phyloP scores from a whole-genome alignment of 2,329 filamentous ascomycete genomes.

The Scleromitrula shiraiana region DNA sequence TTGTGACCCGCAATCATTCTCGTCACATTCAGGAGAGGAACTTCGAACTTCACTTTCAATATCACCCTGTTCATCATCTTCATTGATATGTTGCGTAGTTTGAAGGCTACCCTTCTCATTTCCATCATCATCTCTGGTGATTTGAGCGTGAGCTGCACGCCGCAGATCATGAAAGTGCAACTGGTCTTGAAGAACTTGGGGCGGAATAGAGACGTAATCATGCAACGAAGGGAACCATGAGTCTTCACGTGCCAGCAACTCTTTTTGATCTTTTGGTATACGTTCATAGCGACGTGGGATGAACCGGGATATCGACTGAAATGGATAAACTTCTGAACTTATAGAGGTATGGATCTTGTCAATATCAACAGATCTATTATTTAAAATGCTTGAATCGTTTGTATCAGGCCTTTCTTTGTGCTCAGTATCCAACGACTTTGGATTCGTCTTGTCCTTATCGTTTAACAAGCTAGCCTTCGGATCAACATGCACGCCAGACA shows the following conservation, averaged over 20 bases:
- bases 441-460: too few species aligned
- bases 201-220: constrained; percentile 27
- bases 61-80: too few species aligned
- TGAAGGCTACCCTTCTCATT: neutral
- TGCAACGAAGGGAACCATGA: constrained; percentile 30
- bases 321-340: constrained; percentile 11
- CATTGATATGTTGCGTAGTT: too few species aligned
- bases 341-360: neutral
- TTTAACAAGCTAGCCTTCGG: too few species aligned
- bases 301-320: constrained; percentile 16
- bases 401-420: too few species aligned
- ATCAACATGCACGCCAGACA: too few species aligned
- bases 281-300: constrained; percentile 36
- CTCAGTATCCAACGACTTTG: too few species aligned
- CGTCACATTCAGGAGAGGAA: too few species aligned
- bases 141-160: neutral
- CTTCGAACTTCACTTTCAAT: too few species aligned
- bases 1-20: too few species aligned
- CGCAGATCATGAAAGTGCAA: constrained; percentile 10
- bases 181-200: constrained; percentile 23
- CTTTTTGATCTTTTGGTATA: constrained; percentile 41
- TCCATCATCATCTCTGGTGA: neutral
- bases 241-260: constrained; percentile 38
- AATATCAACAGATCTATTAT: neutral
- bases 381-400: neutral